Evolutionary conservation across 352 stramenopile species (phyloP), one percentile per base, ranked within the genome.

Genomic region (Phytophthora fragariaefolia): DNA sequence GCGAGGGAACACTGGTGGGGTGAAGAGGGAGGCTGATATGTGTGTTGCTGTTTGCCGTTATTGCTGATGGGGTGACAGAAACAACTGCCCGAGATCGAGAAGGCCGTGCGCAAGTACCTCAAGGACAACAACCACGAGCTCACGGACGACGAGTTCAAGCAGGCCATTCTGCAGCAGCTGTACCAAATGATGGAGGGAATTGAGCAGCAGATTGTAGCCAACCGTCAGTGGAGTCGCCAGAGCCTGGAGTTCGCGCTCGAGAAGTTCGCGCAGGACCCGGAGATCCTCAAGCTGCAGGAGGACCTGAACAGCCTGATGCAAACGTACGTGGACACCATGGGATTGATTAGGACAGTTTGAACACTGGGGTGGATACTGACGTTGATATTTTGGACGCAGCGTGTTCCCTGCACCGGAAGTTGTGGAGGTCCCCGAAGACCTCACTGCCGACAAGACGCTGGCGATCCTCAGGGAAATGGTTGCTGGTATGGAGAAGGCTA

Each of bases 401-500:
- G 79, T 91, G 43, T 90, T 92, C 63, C 83, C 85, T 47, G 43
- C 76, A 28, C 79, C 75, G 7, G 71, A 73, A 66, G 57, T 63
- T 12, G 76, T 83, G n/a, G 82, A 87, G 52, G 67, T 96, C 20
- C 87, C 87, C 4, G 83, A 82, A 7, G 65, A 89, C 43, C 55
- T 96, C 26, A 96, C 85, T 12, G 56, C 76, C 6, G 84, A 96
- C 46, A 89, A 82, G 66, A 86, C 73, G 28, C 47, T 96, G 43
- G 80, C 69, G 49, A 91, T 96, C 58, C 63, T 96, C 47, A 62
- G 75, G 20, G 56, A 79, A 53, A 79, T 96, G 46, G 80, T 92
- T 38, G 79, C 81, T 53, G 82, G 75, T 30, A 93, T 94, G 83
- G 85, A 92, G 66, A 77, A 77, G 49, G 87, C 87, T n/a, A 91